These are phyloP conservation scores for Cercospora zeae-maydis DNA, from an alignment of 2,329 filamentous ascomycete genomes.

Conservation along the genomic window DNA sequence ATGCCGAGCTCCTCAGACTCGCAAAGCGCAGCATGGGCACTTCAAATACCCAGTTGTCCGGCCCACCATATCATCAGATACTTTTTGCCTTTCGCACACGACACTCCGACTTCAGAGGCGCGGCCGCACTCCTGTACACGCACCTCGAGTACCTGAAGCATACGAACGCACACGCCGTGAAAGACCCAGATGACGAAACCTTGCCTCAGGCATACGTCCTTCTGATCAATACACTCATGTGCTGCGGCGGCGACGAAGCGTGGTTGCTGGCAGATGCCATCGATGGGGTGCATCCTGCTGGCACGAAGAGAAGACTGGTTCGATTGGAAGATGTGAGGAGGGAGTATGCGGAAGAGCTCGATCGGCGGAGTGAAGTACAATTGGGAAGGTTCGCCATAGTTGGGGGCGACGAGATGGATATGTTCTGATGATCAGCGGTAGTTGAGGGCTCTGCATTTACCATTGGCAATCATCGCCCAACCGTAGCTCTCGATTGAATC, in stretches of 20 bases:
- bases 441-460: neutral
- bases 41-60: conserved; percentile 37
- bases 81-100: conserved; percentile 87
- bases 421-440: conserved; percentile 20
- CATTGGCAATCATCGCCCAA: neutral
- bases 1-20: conserved; percentile 69
- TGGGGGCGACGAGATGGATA: conserved; percentile 38
- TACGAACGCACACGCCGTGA: conserved; percentile 21
- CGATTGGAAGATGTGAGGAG: conserved; percentile 82
- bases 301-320: conserved; percentile 67
- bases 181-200: conserved; percentile 50
- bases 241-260: conserved; percentile 74
- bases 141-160: conserved; percentile 50
- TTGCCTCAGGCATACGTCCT: conserved; percentile 75
- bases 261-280: conserved; percentile 66
- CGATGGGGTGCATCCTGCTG: conserved; percentile 39
- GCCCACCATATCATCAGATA: conserved; percentile 76
- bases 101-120: conserved; percentile 80
- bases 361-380: conserved; percentile 81
- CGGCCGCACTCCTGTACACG: conserved; percentile 56
- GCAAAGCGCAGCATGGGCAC: conserved; percentile 64
- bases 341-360: conserved; percentile 86
- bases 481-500: neutral
- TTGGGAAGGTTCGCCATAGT: conserved; percentile 81
- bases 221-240: conserved; percentile 88